Evolutionary conservation across 805 yeast genomes (phyloP).

Genomic region (Blastobotrys mokoenaii): DNA sequence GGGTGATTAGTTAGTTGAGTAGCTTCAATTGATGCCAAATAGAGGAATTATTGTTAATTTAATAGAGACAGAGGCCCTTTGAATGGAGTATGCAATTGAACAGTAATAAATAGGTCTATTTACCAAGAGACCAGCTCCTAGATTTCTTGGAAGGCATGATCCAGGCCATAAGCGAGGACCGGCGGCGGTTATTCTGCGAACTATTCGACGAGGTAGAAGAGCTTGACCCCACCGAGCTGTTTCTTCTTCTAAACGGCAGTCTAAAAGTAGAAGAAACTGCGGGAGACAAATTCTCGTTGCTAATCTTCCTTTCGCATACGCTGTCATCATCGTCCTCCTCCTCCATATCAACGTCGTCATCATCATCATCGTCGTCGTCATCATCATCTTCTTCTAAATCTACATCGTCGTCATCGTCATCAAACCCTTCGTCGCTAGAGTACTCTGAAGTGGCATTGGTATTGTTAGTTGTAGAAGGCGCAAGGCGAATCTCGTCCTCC

Average conservation of each 20-base stretch:
- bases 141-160: not conserved
- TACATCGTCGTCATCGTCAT: conserved; percentile 4
- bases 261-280: not conserved
- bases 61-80: too few species aligned
- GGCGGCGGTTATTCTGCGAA: not conserved
- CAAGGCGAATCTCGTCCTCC: not conserved
- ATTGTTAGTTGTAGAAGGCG: not conserved
- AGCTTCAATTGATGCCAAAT: too few species aligned
- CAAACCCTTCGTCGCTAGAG: conserved; percentile 3
- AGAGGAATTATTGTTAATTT: too few species aligned
- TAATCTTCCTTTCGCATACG: too few species aligned
- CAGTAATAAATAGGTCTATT: not conserved
- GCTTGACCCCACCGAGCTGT: not conserved
- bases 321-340: not conserved
- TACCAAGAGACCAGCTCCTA: not conserved
- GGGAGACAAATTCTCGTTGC: not conserved
- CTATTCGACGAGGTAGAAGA: not conserved
- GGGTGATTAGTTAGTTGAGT: too few species aligned
- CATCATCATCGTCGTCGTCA: conserved; percentile 1
- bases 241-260: not conserved
- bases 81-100: too few species aligned
- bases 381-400: conserved; percentile 1
- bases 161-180: not conserved
- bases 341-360: not conserved
- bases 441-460: not conserved